Base-by-base conservation (phyloP, 2,329 filamentous ascomycete species). In the Aspergillus transmontanensis region DNA sequence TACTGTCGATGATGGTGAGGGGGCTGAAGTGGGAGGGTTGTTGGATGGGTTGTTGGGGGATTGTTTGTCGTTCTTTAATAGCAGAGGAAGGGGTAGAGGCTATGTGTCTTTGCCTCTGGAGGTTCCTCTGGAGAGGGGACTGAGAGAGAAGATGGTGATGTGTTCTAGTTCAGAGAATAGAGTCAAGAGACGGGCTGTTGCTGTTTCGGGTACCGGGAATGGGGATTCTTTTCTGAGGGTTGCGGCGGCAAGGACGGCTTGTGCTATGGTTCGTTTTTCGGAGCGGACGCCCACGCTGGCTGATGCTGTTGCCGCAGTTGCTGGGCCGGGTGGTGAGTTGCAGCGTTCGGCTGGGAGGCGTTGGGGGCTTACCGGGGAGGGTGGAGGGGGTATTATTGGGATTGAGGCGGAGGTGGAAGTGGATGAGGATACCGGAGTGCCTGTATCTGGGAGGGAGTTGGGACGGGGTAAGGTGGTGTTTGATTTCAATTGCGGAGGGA, bases 401-500 rank as follows among this genome's bases (percentile, higher is more conserved):
- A 90, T 81, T 56, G 78, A 80, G 62, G 71, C 71, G 14, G 66
- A 69, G 19, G 34, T 94, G 53, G 90, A 93, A 0, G 77, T 86
- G 1, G 79, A 32, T 21, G 84, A 12, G 73, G 77, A 2, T 80
- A 85, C 30, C 70, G 79, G n/a, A 79, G 63, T 4, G 82, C 21
- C 21, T 5, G 41, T 21, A 9, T 32, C 28, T 32, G 51, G 57
- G 83, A 0, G 68, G 68, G n/a, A 70, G 82, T 60, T 74, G 45
- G 63, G 69, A 41, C 71, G 68, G 32, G 80, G 81, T 0, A 82
- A 85, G 58, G 83, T 96, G 6, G 79, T 94, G 19, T 90, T 89
- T 75, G 91, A 94, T 70, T 93, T 89, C 75, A 96, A 97, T 74
- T 95, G 91, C 69, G 90, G 89, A 5, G 93, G 93, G 0, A 94